These are phyloP conservation scores for Trifolium subterraneum DNA, from an alignment of 306 rosid genomes.

Conservation along the genomic window DNA sequence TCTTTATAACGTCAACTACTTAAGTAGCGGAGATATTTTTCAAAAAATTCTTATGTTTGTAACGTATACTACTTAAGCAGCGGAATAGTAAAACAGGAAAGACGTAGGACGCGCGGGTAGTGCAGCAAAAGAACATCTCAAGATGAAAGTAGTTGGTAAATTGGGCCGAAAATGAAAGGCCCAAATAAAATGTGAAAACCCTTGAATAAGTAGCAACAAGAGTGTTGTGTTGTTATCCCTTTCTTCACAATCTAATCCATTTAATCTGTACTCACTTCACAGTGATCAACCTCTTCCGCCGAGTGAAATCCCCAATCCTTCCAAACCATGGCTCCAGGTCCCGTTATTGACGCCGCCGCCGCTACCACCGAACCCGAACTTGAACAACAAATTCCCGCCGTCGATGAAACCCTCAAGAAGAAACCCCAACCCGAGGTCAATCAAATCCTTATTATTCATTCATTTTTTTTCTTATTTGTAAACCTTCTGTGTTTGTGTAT, in stretches of 20 bases:
- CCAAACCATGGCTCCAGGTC: constrained; percentile 82
- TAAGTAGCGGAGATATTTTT: too few species aligned
- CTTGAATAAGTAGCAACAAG: constrained; percentile 4
- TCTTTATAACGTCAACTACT: too few species aligned
- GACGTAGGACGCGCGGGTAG: too few species aligned
- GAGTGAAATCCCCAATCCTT: constrained; percentile 34
- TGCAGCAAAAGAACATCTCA: too few species aligned
- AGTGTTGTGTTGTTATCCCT: constrained; percentile 23
- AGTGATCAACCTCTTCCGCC: constrained; percentile 4
- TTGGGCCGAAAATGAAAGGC: constrained; percentile 40
- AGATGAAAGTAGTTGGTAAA: neutral
- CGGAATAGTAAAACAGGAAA: too few species aligned
- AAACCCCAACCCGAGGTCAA: constrained; percentile 51
- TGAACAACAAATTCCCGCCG: constrained; percentile 41
- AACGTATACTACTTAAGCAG: too few species aligned
- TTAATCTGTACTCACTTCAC: neutral
- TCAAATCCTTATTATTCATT: neutral
- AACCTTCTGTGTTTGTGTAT: neutral
- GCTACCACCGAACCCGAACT: constrained; percentile 42
- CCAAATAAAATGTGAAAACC: constrained; percentile 46
- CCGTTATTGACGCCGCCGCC: constrained; percentile 56
- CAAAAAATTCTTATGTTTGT: too few species aligned
- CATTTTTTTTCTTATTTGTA: neutral
- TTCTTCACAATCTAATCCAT: constrained; percentile 15
- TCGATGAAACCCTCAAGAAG: constrained; percentile 55